These are phyloP conservation scores for Alternaria arbusti DNA, from an alignment of 2,329 filamentous ascomycete species.

Conservation along the genomic window DNA sequence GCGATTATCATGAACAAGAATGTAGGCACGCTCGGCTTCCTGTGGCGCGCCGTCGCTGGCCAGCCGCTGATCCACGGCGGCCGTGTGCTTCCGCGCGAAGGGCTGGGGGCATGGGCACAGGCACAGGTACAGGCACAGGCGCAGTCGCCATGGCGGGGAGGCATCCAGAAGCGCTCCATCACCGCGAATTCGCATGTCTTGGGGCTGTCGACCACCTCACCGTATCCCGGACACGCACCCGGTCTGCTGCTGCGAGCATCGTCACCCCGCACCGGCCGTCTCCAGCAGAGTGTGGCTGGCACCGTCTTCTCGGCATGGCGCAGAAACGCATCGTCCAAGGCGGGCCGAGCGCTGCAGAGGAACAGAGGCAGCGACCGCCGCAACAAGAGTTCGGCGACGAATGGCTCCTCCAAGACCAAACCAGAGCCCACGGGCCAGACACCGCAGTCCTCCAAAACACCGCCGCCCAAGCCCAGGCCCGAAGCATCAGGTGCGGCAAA, in stretches of 20 bases:
- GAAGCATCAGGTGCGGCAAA: slow-evolving; percentile 37
- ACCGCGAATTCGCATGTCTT: slow-evolving; percentile 12
- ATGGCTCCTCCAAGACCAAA: slow-evolving; percentile 32
- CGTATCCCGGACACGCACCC: slow-evolving; percentile 18
- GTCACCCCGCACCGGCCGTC: slow-evolving; percentile 3
- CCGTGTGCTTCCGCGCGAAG: slow-evolving; percentile 22
- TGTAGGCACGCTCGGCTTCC: slow-evolving; percentile 46
- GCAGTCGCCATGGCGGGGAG: slow-evolving; percentile 9
- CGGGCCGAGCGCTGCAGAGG: slow-evolving; percentile 20
- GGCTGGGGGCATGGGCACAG: slow-evolving; percentile 10
- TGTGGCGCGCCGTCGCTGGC: slow-evolving; percentile 41
- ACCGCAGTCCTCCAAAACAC: slow-evolving; percentile 28
- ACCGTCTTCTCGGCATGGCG: slow-evolving; percentile 39
- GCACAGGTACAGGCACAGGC: slow-evolving; percentile 9
- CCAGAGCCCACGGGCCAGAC: slow-evolving; percentile 18
- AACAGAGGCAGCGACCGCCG: slow-evolving; percentile 29
- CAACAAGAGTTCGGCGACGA: slow-evolving; percentile 48
- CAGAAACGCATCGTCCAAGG: slow-evolving; percentile 35
- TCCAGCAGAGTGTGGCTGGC: slow-evolving; percentile 29
- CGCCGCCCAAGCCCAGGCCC: slow-evolving; percentile 29
- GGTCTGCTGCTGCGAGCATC: slow-evolving; percentile 15
- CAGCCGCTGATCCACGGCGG: slow-evolving; percentile 27
- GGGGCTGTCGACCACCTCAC: slow-evolving; percentile 7
- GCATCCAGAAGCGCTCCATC: slow-evolving; percentile 14
- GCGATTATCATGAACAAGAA: slow-evolving; percentile 53